phyloP scores from a whole-genome alignment of 2,329 filamentous ascomycete species.

The Ophiostoma australiae region DNA sequence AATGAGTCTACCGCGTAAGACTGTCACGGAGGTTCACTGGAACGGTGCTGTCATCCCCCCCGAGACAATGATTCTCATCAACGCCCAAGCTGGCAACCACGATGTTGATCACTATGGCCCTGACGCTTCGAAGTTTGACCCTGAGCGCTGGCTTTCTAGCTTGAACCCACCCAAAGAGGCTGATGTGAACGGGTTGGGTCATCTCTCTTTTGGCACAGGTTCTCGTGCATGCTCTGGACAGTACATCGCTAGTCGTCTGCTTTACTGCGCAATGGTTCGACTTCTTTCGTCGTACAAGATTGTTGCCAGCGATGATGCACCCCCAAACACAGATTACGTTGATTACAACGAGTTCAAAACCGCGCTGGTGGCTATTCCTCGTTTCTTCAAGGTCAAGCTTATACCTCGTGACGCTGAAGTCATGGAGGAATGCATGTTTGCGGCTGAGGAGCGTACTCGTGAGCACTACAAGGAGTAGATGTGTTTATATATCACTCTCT shows the following conservation, averaged over 20 bases:
- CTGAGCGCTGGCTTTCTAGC: slow-evolving; percentile 59
- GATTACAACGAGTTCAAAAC: slow-evolving; percentile 28
- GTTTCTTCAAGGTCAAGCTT: slow-evolving; percentile 27
- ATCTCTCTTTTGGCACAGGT: slow-evolving; percentile 60
- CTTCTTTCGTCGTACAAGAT: slow-evolving; percentile 38
- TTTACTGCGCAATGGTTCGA: slow-evolving; percentile 56
- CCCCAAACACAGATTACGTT: slow-evolving; percentile 40
- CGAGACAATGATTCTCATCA: slow-evolving; percentile 76
- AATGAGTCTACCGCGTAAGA: slow-evolving; percentile 68
- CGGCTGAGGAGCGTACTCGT: slow-evolving; percentile 22
- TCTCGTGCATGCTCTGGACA: slow-evolving; percentile 60
- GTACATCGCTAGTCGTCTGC: slow-evolving; percentile 58
- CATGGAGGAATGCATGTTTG: slow-evolving; percentile 20
- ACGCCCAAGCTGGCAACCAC: slow-evolving; percentile 70
- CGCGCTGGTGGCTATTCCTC: slow-evolving; percentile 26
- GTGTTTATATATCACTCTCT: not conserved
- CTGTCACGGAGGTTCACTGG: slow-evolving; percentile 67
- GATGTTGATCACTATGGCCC: slow-evolving; percentile 61
- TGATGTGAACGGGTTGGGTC: slow-evolving; percentile 46
- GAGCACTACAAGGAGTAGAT: slow-evolving; percentile 26
- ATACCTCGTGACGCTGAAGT: slow-evolving; percentile 21
- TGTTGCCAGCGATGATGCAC: slow-evolving; percentile 59
- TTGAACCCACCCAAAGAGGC: slow-evolving; percentile 23
- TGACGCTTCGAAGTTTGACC: slow-evolving; percentile 57
- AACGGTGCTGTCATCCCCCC: slow-evolving; percentile 63